These are phyloP conservation scores for Russula abietina DNA, from an alignment of 768 basidiomycete genomes.

Conservation along the genomic window DNA sequence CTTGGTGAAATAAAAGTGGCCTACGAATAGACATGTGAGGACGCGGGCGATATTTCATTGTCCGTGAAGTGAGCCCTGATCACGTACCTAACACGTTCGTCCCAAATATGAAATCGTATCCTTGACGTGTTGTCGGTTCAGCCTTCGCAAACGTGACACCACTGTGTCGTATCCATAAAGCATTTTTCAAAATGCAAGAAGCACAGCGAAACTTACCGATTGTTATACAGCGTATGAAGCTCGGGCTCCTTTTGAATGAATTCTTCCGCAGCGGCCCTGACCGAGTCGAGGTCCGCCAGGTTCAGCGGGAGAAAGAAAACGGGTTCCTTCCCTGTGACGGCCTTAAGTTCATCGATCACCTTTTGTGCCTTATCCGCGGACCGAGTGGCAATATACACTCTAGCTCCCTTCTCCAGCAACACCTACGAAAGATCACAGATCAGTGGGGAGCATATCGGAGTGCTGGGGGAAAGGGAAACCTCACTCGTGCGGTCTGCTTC, in stretches of 20 bases:
- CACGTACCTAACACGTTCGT: conserved; percentile 7
- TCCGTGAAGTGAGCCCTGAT: neutral
- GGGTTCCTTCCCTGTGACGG: neutral
- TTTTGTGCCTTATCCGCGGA: neutral
- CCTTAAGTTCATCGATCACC: neutral
- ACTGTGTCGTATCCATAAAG: neutral
- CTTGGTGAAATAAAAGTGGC: conserved; percentile 8
- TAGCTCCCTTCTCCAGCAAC: neutral
- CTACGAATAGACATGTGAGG: neutral
- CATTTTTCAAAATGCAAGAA: neutral
- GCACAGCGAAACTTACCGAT: neutral
- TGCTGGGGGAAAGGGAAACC: neutral
- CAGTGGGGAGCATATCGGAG: neutral
- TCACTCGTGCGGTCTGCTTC: conserved; percentile 1
- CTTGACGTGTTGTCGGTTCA: neutral
- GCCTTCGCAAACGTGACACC: neutral
- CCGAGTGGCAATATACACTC: neutral
- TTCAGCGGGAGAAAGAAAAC: neutral
- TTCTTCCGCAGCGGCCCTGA: neutral
- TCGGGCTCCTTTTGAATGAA: neutral
- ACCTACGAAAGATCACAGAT: neutral
- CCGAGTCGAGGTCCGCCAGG: conserved; percentile 1
- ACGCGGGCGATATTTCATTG: neutral
- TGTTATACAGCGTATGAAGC: conserved; percentile 10
- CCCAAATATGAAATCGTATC: neutral